Percentiles rank a stretch among this genome's conserved stretches.
Conservation (phyloP, 1,284 basidiomycete species). For the Cryptococcus depauperatus region DNA sequence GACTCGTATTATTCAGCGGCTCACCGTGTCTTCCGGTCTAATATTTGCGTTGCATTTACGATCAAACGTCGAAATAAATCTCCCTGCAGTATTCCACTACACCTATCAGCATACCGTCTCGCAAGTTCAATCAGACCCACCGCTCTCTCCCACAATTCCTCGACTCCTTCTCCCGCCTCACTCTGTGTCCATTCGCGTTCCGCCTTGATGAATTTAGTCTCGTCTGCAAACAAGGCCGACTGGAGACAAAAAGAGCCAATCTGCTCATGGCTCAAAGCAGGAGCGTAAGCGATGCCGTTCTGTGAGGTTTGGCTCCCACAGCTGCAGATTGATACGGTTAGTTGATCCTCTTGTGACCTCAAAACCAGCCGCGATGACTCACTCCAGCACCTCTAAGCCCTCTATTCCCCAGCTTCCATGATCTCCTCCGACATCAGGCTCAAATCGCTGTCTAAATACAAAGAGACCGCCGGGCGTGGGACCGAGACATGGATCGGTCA, state of each 20-base stretch:
- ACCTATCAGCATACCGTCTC: neutral
- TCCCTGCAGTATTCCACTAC: conserved; percentile 42
- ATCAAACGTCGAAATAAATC: conserved; percentile 36
- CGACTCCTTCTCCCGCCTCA: conserved; percentile 44
- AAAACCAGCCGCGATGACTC: conserved; percentile 7
- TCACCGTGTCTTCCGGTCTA: conserved; percentile 20
- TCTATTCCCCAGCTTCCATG: conserved; percentile 42
- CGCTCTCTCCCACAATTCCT: conserved; percentile 42
- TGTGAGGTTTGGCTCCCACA: conserved; percentile 14
- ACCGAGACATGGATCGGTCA: conserved; percentile 32
- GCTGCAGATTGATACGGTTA: conserved; percentile 7
- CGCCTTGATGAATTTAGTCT: conserved; percentile 22
- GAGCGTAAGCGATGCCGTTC: conserved; percentile 11
- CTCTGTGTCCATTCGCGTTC: conserved; percentile 42
- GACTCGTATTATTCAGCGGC: conserved; percentile 2
- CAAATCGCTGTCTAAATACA: conserved; percentile 40
- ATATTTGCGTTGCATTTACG: conserved; percentile 17
- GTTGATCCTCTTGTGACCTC: neutral
- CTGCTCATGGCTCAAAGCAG: conserved; percentile 34
- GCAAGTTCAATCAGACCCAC: conserved; percentile 22
- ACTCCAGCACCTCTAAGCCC: conserved; percentile 38
- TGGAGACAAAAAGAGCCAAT: conserved; percentile 34
- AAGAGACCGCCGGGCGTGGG: conserved; percentile 36
- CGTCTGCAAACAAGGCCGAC: conserved; percentile 22
- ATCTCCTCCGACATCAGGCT: conserved; percentile 37